These are phyloP conservation scores for Colletotrichum chrysophilum DNA, from an alignment of 2,329 filamentous ascomycete genomes.

Conservation along the genomic window DNA sequence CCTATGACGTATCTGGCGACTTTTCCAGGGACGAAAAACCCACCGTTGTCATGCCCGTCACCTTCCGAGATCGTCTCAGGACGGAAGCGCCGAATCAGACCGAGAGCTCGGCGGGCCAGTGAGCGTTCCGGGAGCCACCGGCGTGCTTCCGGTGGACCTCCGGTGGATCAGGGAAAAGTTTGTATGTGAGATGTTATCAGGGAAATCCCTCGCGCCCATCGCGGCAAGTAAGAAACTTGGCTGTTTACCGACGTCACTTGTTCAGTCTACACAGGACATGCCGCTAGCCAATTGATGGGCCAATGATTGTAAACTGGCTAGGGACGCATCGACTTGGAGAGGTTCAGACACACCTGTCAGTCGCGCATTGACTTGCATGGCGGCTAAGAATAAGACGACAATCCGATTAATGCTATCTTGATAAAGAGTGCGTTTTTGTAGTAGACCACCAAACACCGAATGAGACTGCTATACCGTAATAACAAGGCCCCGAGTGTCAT, in stretches of 20 bases:
- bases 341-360: too few species aligned
- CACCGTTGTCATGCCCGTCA: neutral
- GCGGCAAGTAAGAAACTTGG: neutral
- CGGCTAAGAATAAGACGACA: neutral
- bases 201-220: neutral
- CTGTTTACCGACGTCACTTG: neutral
- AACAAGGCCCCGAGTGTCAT: neutral
- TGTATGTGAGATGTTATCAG: neutral
- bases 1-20: conserved; percentile 5
- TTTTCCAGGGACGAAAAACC: neutral
- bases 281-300: neutral
- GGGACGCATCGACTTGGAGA: too few species aligned
- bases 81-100: conserved; percentile 2
- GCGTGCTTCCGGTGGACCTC: neutral
- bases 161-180: conserved; percentile 6
- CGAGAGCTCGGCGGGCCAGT: neutral
- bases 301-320: neutral
- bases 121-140: neutral
- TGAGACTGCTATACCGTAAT: neutral
- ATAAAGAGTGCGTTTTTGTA: neutral
- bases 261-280: neutral
- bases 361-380: neutral
- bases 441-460: neutral
- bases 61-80: neutral
- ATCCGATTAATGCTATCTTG: neutral